Conservation (phyloP, 2,329 filamentous ascomycete genomes). For the Cephalotrichum gorgonifer region DNA sequence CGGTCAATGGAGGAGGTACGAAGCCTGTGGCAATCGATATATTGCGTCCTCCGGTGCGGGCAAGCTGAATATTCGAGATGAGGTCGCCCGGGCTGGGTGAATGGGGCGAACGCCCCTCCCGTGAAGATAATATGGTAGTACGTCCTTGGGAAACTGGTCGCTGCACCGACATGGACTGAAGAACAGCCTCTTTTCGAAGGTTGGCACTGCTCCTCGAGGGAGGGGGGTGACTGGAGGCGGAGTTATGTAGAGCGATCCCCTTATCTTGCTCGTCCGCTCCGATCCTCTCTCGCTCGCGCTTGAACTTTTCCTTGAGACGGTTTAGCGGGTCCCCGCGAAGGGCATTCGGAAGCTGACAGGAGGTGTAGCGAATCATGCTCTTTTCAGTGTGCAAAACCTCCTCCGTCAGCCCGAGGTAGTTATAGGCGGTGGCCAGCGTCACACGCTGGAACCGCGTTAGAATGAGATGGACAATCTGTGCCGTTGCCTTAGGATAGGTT, state of each 20-base stretch:
- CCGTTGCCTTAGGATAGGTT: conserved; percentile 90
- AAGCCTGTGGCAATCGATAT: conserved; percentile 18
- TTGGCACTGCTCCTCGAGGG: conserved; percentile 50
- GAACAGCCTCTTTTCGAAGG: conserved; percentile 67
- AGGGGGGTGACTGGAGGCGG: conserved; percentile 52
- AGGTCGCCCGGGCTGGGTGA: conserved; percentile 67
- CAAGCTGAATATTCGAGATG: conserved; percentile 64
- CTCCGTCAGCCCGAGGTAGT: conserved; percentile 82
- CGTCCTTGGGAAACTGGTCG: conserved; percentile 31
- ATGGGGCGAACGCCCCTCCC: conserved; percentile 29
- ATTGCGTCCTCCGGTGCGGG: conserved; percentile 45
- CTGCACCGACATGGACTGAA: conserved; percentile 53
- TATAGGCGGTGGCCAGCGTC: conserved; percentile 87
- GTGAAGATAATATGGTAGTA: conserved; percentile 26
- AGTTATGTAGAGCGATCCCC: conserved; percentile 91
- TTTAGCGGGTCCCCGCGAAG: conserved; percentile 74
- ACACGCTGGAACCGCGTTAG: conserved; percentile 89
- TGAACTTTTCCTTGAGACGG: conserved; percentile 87
- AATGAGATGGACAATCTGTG: conserved; percentile 97
- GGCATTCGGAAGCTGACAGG: conserved; percentile 83
- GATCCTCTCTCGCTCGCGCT: conserved; percentile 70
- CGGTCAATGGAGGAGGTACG: not conserved
- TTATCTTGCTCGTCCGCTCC: conserved; percentile 75
- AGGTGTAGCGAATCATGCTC: conserved; percentile 87
- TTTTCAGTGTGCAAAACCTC: conserved; percentile 90